phyloP scores from a whole-genome alignment of 202 grass and related monocot species.

The Carex arenaria region DNA sequence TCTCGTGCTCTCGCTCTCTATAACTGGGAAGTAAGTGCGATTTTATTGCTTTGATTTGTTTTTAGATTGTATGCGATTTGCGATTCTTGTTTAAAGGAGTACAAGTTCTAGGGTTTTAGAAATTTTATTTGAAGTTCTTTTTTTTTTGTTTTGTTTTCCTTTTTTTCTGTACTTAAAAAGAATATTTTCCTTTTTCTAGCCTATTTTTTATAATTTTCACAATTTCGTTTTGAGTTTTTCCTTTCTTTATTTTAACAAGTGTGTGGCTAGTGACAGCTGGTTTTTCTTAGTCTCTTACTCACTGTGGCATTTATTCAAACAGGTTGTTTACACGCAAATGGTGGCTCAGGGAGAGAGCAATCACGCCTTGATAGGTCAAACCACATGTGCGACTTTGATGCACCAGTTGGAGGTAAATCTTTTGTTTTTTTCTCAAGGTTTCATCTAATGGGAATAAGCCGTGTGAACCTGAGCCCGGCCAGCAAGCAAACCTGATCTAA shows the following conservation, averaged over 20 bases:
- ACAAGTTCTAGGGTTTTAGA: not conserved
- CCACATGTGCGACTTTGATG: constrained; percentile 78
- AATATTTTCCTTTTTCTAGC: not conserved
- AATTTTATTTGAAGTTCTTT: not conserved
- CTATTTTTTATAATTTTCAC: not conserved
- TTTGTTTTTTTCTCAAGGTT: not conserved
- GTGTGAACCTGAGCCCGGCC: not conserved
- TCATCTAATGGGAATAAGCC: not conserved
- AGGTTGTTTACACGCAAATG: constrained; percentile 52
- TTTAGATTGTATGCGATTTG: not conserved
- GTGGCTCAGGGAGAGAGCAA: constrained; percentile 42
- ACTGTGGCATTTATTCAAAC: constrained; percentile 24
- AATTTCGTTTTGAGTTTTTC: not conserved
- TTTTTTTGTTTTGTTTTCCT: too few species aligned
- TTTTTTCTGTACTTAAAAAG: not conserved
- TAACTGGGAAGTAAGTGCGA: not conserved
- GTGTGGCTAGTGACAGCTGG: not conserved
- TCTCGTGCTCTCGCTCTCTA: not conserved
- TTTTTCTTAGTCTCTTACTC: not conserved
- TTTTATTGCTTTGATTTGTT: not conserved
- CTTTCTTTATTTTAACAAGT: not conserved
- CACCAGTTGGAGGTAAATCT: constrained; percentile 68
- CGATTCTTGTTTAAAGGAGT: not conserved
- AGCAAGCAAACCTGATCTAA: constrained; percentile 29
- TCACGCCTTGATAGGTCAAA: constrained; percentile 49